phyloP scores from a whole-genome alignment of 257 asterid species.

The Penstemon davidsonii region DNA sequence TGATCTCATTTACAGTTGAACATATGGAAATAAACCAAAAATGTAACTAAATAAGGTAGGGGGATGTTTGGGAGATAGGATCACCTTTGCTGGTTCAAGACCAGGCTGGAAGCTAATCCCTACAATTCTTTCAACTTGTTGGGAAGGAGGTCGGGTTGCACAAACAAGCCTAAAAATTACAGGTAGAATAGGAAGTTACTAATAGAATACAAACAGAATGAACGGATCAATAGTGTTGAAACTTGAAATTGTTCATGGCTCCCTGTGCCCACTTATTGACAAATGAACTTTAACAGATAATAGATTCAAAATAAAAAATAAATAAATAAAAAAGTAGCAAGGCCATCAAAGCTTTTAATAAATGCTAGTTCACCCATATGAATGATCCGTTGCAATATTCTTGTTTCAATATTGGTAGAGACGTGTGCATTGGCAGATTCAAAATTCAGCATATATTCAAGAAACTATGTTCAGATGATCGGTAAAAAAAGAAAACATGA shows the following conservation, averaged over 20 bases:
- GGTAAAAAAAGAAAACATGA: slow-evolving; percentile 6
- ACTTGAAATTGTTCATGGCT: too few relatives aligned
- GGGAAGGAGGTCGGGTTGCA: slow-evolving; percentile 67
- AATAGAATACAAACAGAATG: slow-evolving; percentile 15
- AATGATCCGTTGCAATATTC: too few relatives aligned
- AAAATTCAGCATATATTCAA: not conserved
- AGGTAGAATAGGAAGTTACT: slow-evolving; percentile 5
- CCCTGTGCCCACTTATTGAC: too few relatives aligned
- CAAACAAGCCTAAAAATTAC: slow-evolving; percentile 57
- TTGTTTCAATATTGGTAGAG: too few relatives aligned
- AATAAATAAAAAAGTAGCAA: too few relatives aligned
- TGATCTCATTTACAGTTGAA: too few relatives aligned
- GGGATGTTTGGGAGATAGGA: too few relatives aligned
- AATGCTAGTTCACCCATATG: too few relatives aligned
- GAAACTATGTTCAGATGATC: slow-evolving; percentile 1
- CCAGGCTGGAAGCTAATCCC: slow-evolving; percentile 96
- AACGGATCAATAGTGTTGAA: slow-evolving; percentile 5
- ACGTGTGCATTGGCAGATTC: not conserved
- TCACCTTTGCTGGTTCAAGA: slow-evolving; percentile 87
- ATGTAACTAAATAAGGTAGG: not conserved
- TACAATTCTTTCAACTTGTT: slow-evolving; percentile 70
- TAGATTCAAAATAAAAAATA: too few relatives aligned
- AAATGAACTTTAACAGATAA: too few relatives aligned
- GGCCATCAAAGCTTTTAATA: too few relatives aligned
- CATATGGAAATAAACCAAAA: too few relatives aligned